These are phyloP conservation scores for Fomitiporia mediterranea DNA, from an alignment of 1,284 basidiomycete species.

Conservation along the genomic window DNA sequence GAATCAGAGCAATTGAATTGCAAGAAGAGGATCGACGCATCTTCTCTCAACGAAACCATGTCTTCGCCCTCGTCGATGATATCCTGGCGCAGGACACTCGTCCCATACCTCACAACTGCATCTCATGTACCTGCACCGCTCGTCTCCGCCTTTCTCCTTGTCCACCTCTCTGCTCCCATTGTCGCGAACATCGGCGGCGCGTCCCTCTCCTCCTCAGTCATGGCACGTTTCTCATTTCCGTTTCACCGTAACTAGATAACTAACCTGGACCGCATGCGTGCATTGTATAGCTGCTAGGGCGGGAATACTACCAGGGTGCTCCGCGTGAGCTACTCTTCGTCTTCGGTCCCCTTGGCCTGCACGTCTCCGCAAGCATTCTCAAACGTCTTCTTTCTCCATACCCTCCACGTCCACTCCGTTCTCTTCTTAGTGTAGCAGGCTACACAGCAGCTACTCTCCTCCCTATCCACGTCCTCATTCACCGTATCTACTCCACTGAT, in stretches of 20 bases:
- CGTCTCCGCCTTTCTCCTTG: constrained; percentile 54
- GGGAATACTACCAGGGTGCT: constrained; percentile 73
- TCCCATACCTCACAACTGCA: constrained; percentile 38
- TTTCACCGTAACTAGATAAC: not conserved
- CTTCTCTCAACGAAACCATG: too few relatives aligned
- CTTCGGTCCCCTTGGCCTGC: constrained; percentile 52
- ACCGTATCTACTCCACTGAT: constrained; percentile 49
- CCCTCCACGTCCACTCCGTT: constrained; percentile 29
- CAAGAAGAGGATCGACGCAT: too few relatives aligned
- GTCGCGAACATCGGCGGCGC: constrained; percentile 66
- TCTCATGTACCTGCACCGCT: constrained; percentile 58
- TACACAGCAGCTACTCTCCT: constrained; percentile 50
- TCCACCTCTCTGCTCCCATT: constrained; percentile 67
- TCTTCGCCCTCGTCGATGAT: not conserved
- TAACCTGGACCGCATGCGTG: not conserved
- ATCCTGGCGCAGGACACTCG: constrained; percentile 1
- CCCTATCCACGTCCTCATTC: constrained; percentile 58
- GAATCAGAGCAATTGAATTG: too few relatives aligned
- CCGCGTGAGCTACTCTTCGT: constrained; percentile 62
- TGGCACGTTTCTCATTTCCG: constrained; percentile 42
- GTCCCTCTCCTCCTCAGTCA: constrained; percentile 55
- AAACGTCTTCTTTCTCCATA: constrained; percentile 46
- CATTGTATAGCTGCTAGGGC: constrained; percentile 54
- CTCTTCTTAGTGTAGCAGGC: constrained; percentile 49
- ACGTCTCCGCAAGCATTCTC: constrained; percentile 48